Base-by-base conservation (phyloP, 495 filamentous ascomycete species). In the Beverwykella pulmonaria region DNA sequence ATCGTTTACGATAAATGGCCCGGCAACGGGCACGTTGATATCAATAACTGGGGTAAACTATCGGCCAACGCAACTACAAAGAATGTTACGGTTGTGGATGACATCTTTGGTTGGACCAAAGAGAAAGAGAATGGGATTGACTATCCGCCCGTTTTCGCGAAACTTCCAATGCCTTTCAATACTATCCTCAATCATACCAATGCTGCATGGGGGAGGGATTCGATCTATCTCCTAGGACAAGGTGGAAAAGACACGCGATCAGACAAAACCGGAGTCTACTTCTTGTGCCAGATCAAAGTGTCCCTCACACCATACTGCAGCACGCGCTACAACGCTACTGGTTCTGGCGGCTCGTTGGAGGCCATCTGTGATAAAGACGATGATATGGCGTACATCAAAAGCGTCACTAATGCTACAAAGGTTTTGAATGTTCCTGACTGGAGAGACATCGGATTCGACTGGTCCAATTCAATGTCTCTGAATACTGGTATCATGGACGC, bases 51-150 rank as follows among this genome's bases (percentile, higher is more conserved):
- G 65, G 20, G 5, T 0, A 46, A 22, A 3, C 41, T 48, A 3
- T 17, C 14, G 9, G 30, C 27, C 26, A 25, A 76, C 74, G 7
- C 75, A 64, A 64, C 29, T 10, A 61, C 65, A 25, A 57, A 53
- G n/a, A 89, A 89, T 65, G 71, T 72, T 1, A 91, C 89, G 0
- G 81, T 75, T 0, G 83, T 91, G 17, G 89, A 92, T 59, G 82
- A 88, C 29, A 73, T 92, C 23, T 92, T 92, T 70, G 78, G 81
- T 15, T 92, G 87, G 80, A 64, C 61, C 0, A 65, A 85, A 32
- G 30, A 59, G 30, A 27, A 53, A 14, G 83, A 1, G 53, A 70
- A 7, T 70, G 76, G 29, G 70, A 71, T 2, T 78, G 69, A 85
- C 46, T 78, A 77, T 1, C 83, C 85, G 0, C 88, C 89, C 0